Evolutionary conservation across 768 basidiomycete species (phyloP), one percentile per base, ranked within the genome.

Genomic region (Auriscalpium orientale): DNA sequence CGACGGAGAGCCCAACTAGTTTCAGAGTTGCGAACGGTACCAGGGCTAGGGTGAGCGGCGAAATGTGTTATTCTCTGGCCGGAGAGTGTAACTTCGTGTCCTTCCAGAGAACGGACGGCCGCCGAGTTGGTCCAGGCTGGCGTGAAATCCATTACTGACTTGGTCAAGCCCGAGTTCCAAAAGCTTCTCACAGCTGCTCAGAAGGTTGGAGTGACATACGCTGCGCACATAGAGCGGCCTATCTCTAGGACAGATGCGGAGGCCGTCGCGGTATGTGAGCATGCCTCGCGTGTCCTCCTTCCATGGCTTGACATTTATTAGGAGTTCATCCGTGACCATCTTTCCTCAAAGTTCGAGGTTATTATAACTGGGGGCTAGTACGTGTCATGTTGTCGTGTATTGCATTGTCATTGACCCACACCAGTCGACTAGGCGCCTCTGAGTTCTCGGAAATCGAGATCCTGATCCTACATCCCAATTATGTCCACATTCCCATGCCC

Each of bases 291-390:
- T 28, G 28, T 28, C 67, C 21, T 12, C 13, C 43, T n/a, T 46
- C 16, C n/a, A 11, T 43, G 33, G 53, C 18, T 43, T 11, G 15
- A 21, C 18, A 33, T 7, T 10, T 20, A 37, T 18, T 2, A 85
- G 84, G 69, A 72, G 50, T 83, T 81, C 50, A 72, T 82, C 52
- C 71, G 68, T 35, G 70, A 77, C 15, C 73, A 72, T 55, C 58
- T 84, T 7, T 73, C 76, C 38, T 63, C 72, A 18, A 76, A 74
- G 46, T 81, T 76, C 58, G 79, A 82, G 56, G 58, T 80, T 16
- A 62, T 75, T 34, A 62, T 82, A n/a, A 74, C 73, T 0, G 84
- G 83, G 10, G 74, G 73, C 68, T 81, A 84, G 85, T 87, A 64
- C 65, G 85, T 68, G 28, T 13, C 37, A 21, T 36, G 10, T 2